A percentile compares a stretch with the other conserved stretches of the same genome.
These are phyloP conservation scores for Pontederia paniculata DNA, from an alignment of 176 grass and related monocot genomes.

Conservation along the genomic window DNA sequence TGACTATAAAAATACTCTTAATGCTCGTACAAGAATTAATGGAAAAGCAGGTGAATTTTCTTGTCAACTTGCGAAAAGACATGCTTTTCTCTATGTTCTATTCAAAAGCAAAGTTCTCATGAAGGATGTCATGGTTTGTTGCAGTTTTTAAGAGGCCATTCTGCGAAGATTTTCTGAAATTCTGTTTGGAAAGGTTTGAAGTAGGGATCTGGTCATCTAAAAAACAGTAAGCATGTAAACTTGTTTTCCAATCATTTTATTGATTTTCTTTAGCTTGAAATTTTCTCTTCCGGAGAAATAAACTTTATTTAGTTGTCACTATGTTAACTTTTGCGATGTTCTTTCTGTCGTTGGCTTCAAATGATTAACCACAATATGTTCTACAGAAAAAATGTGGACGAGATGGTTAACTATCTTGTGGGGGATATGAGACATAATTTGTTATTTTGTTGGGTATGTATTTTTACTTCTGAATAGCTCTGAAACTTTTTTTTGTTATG, in stretches of 20 bases:
- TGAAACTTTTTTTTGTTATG: neutral
- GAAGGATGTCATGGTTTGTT: no score
- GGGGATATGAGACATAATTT: conserved; percentile 43
- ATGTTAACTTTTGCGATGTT: conserved; percentile 9
- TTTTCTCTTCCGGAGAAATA: conserved; percentile 6
- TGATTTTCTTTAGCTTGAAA: conserved; percentile 9
- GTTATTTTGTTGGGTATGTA: conserved; percentile 81
- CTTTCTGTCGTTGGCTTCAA: conserved; percentile 2
- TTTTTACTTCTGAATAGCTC: neutral
- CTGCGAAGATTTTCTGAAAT: conserved; percentile 72
- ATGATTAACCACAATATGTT: conserved; percentile 4
- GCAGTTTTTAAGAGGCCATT: conserved; percentile 69
- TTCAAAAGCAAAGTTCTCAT: no score
- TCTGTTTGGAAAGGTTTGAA: conserved; percentile 53
- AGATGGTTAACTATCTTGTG: conserved; percentile 41
- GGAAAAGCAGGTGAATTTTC: conserved; percentile 5
- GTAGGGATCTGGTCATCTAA: conserved; percentile 77
- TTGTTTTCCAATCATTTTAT: neutral
- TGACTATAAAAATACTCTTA: no score
- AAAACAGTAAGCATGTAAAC: conserved; percentile 30
- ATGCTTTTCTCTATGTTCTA: no score
- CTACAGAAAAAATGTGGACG: conserved; percentile 49
- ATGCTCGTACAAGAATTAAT: conserved; percentile 39
- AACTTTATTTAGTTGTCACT: conserved; percentile 1
- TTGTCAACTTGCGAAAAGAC: no score